Evolutionary conservation across 148 eudicot genomes (phyloP), one percentile per base, ranked within the genome.

Genomic region (Rhododendron griersonianum): DNA sequence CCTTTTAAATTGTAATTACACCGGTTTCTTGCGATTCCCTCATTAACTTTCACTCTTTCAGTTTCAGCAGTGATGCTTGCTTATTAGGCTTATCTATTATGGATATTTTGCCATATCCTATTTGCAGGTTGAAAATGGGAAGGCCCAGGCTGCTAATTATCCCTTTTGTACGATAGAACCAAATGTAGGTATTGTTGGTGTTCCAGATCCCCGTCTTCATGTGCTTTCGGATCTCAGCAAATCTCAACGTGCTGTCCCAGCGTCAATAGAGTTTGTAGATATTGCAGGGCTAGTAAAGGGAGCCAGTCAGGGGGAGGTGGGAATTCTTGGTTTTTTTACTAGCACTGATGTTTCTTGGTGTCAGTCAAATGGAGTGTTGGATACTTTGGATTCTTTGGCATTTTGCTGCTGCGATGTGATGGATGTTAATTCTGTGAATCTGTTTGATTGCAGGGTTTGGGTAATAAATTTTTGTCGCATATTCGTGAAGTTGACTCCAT

Each of bases 201-300:
- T 97, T 86, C 99, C 99, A 18, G 99, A 97, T 90, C 90, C 93
- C 82, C 94, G 99, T 82, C 94, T 97, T 84, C 90, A 89, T 80
- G 98, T 97, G 83, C 98, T 97, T 84, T 93, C 99, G 25, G 89
- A 89, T 89, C 88, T 97, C 84, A 92, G 96, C 90, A 97, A 97
- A 91, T 97, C 99, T 74, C 93, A 95, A 85, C 89, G 91, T 84
- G 86, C 95, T 86, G 96, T 97, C 84, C 93, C 99, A 44, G 99
- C 99, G 74, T 93, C 99, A 63, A 93, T 95, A 83, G 99, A 97
- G 84, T 95, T 97, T 81, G 96, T 97, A 81, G 99, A 97, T 91
- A 97, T 97, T 89, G 99, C 99, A 84, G 99, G 98, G 30, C 98
- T 97, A 84, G 99, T 97, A 69, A 97, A 97, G 87, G 99, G 99